Base-by-base conservation (phyloP, 2,329 filamentous ascomycete genomes). In the Ilyonectria robusta region DNA sequence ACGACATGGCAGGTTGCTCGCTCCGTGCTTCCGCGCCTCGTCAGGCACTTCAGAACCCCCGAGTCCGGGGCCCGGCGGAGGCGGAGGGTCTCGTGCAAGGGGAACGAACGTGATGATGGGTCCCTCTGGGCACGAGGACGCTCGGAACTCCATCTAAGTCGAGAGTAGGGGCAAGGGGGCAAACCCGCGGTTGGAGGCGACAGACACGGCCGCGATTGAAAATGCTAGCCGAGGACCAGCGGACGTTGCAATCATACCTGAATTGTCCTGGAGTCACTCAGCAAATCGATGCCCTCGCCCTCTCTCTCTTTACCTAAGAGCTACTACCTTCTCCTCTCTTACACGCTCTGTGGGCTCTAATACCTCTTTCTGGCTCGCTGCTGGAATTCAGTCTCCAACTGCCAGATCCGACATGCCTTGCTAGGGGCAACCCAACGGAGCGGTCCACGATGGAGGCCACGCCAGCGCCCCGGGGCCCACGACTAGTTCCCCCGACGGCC, bases 381-480 rank as follows among this genome's bases (percentile, higher is more conserved):
- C 26, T 51, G 44, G 37, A 11, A 31, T 54, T 54, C 58, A 47
- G 48, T 47, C 33, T 37, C 31, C 21, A 51, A n/a, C 44, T 56
- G 29, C 57, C 57, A 61, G 51, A 60, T 60, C 35, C 56, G 17
- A 48, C 59, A 47, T 21, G 57, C 70, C 54, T 56, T 72, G 57
- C 70, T 51, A 53, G 73, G 69, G 67, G 55, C 66, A 62, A 67
- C 73, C 73, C 73, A 68, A 72, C 70, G 63, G 65, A 75, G 72
- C 65, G 73, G 73, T 75, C 72, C 73, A 74, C 66, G 73, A 75
- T 68, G 71, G 62, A 65, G 65, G 64, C 62, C 72, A 67, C 73
- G 63, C 68, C 61, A 62, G 50, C 26, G 26, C 26, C 17, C 70
- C 65, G 70, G 66, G 65, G 62, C 55, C 62, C 62, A 69, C 31